These are phyloP conservation scores for Pseudocohnilembus persalinus DNA, from an alignment of 169 alveolate species.

Conservation along the genomic window DNA sequence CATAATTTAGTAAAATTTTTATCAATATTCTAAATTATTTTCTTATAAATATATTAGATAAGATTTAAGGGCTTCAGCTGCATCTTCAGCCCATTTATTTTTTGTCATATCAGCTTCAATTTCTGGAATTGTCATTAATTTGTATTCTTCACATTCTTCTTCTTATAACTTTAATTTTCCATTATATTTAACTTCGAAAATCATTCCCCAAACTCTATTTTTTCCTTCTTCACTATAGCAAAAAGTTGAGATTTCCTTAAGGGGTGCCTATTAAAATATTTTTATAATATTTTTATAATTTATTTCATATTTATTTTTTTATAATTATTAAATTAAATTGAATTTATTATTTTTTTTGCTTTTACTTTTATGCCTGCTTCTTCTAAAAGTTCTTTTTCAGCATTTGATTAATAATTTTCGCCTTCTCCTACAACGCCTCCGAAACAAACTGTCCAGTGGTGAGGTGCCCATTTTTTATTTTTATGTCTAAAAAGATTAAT, in stretches of 20 bases:
- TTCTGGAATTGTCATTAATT: constrained; percentile 26
- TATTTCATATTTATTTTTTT: too few species aligned
- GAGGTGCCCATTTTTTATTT: constrained; percentile 64
- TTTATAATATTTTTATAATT: too few species aligned
- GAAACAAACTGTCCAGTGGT: constrained; percentile 45
- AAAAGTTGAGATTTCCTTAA: background rate
- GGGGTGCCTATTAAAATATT: background rate
- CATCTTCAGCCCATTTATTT: background rate
- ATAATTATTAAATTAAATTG: too few species aligned
- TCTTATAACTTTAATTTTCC: constrained; percentile 14
- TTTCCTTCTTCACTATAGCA: constrained; percentile 29
- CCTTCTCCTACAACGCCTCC: constrained; percentile 61
- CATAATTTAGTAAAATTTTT: too few species aligned
- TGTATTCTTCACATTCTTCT: constrained; percentile 38
- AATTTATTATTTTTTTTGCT: too few species aligned
- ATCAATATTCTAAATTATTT: too few species aligned
- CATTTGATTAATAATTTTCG: constrained; percentile 49
- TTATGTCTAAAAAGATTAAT: constrained; percentile 43
- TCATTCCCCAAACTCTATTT: constrained; percentile 44
- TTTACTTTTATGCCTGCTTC: constrained; percentile 35
- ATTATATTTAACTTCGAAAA: constrained; percentile 35
- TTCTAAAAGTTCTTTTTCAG: constrained; percentile 51
- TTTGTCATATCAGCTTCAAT: background rate
- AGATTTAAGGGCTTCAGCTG: too few species aligned
- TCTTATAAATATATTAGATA: too few species aligned